Base-by-base conservation (phyloP, 2,329 filamentous ascomycete genomes). In the Monilinia vaccinii-corymbosi region DNA sequence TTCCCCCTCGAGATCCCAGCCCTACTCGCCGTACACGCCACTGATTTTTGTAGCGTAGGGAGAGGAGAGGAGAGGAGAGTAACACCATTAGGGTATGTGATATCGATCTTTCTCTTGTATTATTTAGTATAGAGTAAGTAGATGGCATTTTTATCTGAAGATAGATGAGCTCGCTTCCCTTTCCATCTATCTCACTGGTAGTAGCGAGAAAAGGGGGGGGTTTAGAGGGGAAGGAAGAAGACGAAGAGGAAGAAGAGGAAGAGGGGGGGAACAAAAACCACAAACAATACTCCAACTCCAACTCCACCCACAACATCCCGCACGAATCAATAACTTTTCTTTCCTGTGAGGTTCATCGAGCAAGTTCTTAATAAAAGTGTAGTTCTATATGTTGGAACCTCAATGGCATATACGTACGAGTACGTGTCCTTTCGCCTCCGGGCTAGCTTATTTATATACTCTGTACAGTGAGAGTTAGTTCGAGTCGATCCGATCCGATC, bases 1-100 rank as follows among this genome's bases (percentile, higher is more conserved):
- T 16, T 47, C 38, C 28, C 38, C 18, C 44, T 47, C 11, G 49
- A 40, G 9, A 60, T 13, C 0, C 23, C 44, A 28, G 18, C 31
- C n/a, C 10, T 60, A 47, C 58, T 60, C n/a, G 34, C 58, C 18
- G 32, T 32, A 34, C 58, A 60, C 14, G 25, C 42, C 58, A 48
- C 56, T 4, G 48, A 59, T 46, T 53, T 31, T 7, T 53, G 10
- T 9, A 59, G n/a, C 13, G 50, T 42, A 2, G 48, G 48, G 10
- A 59, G 5, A 1, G 36, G n/a, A n/a, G n/a, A n/a, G n/a, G n/a
- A n/a, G n/a, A n/a, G n/a, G n/a, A 59, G 5, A 1, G 36, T 25
- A 13, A 36, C 36, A 28, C 56, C 46, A 8, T 51, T 50, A 4
- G 47, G 23, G 5, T 58, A 50, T 2, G n/a, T 51, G 25, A 44